phyloP scores from a whole-genome alignment of 2,329 filamentous ascomycete genomes.

The Xylaria sp. region DNA sequence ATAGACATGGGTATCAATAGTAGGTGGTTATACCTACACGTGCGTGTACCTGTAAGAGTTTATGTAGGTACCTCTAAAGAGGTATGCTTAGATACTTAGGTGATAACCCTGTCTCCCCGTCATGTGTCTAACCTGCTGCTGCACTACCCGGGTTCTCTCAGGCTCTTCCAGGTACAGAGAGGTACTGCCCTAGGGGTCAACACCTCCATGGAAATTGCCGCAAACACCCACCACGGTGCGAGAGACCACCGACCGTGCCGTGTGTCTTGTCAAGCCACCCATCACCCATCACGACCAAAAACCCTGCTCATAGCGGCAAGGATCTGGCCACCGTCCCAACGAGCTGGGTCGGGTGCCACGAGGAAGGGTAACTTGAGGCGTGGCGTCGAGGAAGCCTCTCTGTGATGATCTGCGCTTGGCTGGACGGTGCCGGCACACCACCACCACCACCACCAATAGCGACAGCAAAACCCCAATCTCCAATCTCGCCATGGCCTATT shows the following conservation, averaged over 20 bases:
- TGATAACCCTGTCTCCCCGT: constrained; percentile 23
- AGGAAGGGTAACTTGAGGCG: constrained; percentile 33
- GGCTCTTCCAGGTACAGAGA: no score
- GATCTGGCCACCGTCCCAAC: constrained; percentile 44
- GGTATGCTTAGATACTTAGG: background rate
- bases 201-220: constrained; percentile 25
- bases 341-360: constrained; percentile 45
- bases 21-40: background rate
- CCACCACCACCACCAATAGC: background rate
- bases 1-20: background rate
- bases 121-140: constrained; percentile 24
- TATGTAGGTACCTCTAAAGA: background rate
- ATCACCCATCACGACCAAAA: constrained; percentile 19
- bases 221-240: constrained; percentile 27
- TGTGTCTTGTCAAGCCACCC: constrained; percentile 33
- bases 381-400: constrained; percentile 31
- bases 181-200: background rate
- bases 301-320: constrained; percentile 41
- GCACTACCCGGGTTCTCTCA: constrained; percentile 3
- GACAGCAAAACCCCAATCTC: no score
- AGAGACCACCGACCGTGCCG: constrained; percentile 13
- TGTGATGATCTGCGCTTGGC: constrained; percentile 27
- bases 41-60: no score
- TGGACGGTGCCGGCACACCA: constrained; percentile 20
- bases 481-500: constrained; percentile 15